Percentiles rank a stretch among this genome's conserved stretches.
These are phyloP conservation scores for Amanita bisporigera DNA, from an alignment of 1,284 basidiomycete species.

Conservation along the genomic window DNA sequence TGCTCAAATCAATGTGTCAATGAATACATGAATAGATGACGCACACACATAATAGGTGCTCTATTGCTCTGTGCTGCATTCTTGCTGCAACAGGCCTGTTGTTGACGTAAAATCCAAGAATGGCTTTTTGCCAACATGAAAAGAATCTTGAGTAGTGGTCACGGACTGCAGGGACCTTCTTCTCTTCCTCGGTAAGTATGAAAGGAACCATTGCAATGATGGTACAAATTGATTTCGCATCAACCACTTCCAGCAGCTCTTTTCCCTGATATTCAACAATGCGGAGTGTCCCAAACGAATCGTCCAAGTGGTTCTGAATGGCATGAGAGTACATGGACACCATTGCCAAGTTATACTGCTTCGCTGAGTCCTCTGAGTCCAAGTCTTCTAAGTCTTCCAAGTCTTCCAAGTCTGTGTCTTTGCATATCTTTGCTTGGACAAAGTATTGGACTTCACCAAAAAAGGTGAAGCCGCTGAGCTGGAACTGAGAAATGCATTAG, in stretches of 20 bases:
- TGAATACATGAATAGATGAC: too few relatives aligned
- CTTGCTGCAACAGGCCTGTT: background rate
- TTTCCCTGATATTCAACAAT: background rate
- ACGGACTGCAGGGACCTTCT: background rate
- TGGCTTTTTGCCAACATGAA: background rate
- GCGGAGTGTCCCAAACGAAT: background rate
- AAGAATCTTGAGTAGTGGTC: background rate
- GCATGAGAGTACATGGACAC: background rate
- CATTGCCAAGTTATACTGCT: background rate
- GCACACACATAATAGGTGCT: background rate
- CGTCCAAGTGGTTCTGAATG: background rate
- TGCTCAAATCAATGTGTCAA: too few relatives aligned
- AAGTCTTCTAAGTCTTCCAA: background rate
- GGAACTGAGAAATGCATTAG: too few relatives aligned
- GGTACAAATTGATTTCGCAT: background rate
- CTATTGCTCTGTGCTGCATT: background rate
- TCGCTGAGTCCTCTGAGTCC: background rate
- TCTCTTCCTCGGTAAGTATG: background rate
- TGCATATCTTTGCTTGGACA: background rate
- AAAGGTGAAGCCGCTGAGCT: background rate
- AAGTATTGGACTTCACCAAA: background rate
- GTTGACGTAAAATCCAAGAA: background rate
- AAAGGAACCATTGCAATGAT: background rate
- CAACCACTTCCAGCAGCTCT: background rate
- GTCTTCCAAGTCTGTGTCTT: background rate